phyloP scores from a whole-genome alignment of 176 grass and related monocot species.

The Elymus sibiricus region DNA sequence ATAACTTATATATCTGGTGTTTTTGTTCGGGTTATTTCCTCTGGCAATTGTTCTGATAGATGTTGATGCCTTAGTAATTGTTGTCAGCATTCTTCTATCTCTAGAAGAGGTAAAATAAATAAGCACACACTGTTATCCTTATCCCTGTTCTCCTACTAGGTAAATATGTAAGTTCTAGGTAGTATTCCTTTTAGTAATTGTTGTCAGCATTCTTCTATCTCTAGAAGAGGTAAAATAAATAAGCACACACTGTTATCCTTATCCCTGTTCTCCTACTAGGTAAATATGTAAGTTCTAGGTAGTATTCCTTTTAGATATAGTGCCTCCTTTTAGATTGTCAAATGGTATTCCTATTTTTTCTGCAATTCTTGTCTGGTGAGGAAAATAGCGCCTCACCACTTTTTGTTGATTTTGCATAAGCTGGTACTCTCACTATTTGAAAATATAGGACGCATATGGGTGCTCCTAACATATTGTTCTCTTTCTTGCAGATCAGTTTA shows the following conservation, averaged over 20 bases:
- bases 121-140: not conserved
- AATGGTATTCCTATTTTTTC: not conserved
- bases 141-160: not conserved
- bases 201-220: not conserved
- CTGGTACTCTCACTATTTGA: not conserved
- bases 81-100: not conserved
- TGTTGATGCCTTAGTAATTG: not conserved
- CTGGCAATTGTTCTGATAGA: not conserved
- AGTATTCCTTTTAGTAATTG: not conserved
- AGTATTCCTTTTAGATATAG: not conserved
- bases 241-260: not conserved
- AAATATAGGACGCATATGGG: not conserved
- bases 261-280: not conserved
- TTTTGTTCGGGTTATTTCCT: not conserved
- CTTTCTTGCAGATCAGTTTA: not conserved
- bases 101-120: not conserved
- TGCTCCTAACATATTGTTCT: slow-evolving; percentile 4
- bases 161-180: slow-evolving; percentile 2
- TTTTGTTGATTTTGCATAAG: not conserved
- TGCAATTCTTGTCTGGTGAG: not conserved
- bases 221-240: not conserved
- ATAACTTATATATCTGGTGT: not conserved
- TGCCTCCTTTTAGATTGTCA: not conserved
- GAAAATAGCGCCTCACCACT: not conserved
- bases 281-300: slow-evolving; percentile 2